Percentiles rank a stretch among this genome's conserved stretches.
phyloP scores from a whole-genome alignment of 805 yeast species.

The Suhomyces sp. region DNA sequence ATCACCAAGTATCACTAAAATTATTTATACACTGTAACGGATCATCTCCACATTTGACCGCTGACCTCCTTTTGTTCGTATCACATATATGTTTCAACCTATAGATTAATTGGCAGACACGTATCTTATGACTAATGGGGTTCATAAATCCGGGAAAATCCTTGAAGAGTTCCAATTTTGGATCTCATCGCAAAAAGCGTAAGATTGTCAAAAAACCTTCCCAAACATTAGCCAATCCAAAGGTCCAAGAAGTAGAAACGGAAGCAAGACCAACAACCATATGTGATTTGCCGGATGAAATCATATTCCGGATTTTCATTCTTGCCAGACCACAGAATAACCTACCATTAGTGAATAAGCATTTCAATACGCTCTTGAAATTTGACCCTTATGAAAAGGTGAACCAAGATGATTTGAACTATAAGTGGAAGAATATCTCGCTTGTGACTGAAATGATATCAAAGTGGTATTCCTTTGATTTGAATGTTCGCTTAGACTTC shows the following conservation, averaged over 20 bases:
- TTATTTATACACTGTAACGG: too few species aligned
- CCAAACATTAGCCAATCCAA: too few species aligned
- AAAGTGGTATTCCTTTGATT: conserved; percentile 18
- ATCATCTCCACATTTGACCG: too few species aligned
- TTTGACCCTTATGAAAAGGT: conserved; percentile 7
- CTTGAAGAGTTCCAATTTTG: conserved; percentile 13
- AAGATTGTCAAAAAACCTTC: too few species aligned
- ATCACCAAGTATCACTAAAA: too few species aligned
- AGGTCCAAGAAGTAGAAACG: too few species aligned
- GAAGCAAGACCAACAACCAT: too few species aligned
- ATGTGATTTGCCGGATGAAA: conserved; percentile 43
- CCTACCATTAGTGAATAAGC: conserved; percentile 35
- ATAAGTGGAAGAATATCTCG: conserved; percentile 19
- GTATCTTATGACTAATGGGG: conserved; percentile 29
- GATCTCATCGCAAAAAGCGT: neutral
- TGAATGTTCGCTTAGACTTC: conserved; percentile 18
- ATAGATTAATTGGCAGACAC: too few species aligned
- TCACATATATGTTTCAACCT: too few species aligned
- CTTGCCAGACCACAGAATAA: conserved; percentile 31
- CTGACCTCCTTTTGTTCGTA: too few species aligned
- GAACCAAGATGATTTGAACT: neutral
- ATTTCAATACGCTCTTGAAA: conserved; percentile 27
- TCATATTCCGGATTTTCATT: conserved; percentile 40
- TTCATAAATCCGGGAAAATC: conserved; percentile 26
- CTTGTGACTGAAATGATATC: conserved; percentile 23